phyloP scores from a whole-genome alignment of 352 stramenopile genomes.

The Pythium sp. region DNA sequence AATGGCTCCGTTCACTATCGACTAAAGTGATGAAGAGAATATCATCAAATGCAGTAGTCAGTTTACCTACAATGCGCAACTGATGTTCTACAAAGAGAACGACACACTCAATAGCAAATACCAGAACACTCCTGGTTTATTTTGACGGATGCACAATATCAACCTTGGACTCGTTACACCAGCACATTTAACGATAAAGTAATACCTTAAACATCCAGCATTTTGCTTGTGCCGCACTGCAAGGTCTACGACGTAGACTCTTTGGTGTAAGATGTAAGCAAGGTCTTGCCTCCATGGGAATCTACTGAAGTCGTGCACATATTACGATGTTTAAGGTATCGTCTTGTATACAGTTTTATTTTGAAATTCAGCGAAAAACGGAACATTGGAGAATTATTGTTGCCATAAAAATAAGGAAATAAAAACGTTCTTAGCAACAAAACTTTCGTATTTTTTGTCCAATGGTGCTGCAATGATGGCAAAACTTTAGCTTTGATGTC shows the following conservation, averaged over 20 bases:
- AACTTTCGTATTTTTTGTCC: no score
- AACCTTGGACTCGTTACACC: neutral
- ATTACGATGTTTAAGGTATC: neutral
- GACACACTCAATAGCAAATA: neutral
- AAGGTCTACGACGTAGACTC: no score
- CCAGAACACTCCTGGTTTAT: neutral
- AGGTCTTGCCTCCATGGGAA: no score
- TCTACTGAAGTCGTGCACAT: neutral
- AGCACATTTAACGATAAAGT: neutral
- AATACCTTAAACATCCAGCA: neutral
- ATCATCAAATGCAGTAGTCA: neutral
- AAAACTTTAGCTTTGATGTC: no score
- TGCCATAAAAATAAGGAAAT: neutral
- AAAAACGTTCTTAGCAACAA: no score
- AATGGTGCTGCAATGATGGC: no score
- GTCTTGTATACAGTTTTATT: neutral
- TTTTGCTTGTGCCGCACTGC: no score
- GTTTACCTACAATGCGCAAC: neutral
- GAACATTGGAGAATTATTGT: neutral
- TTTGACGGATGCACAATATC: neutral
- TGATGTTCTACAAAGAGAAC: neutral
- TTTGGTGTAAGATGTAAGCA: no score
- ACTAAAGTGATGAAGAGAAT: no score
- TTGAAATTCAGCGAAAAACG: neutral
- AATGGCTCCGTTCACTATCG: neutral